A percentile compares a stretch with the other conserved stretches of the same genome.
These are phyloP conservation scores for Sordariomycetes sp. DNA, from an alignment of 2,329 filamentous ascomycete species.

Conservation along the genomic window DNA sequence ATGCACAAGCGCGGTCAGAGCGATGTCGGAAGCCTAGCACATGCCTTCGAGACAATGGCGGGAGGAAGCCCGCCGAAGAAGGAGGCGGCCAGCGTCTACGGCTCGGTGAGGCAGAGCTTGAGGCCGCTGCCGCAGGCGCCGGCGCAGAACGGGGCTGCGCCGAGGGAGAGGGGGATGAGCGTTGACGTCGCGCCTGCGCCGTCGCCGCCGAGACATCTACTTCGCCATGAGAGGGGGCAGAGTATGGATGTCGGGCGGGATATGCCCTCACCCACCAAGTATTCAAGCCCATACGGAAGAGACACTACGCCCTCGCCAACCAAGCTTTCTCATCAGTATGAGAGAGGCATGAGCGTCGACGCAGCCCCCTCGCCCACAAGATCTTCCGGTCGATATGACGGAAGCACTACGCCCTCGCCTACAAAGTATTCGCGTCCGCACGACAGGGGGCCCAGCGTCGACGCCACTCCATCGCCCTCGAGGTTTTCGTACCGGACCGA, in stretches of 20 bases:
- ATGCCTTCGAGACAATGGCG: slow-evolving; percentile 31
- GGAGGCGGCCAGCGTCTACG: slow-evolving; percentile 53
- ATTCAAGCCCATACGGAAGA: background rate
- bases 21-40: slow-evolving; percentile 48
- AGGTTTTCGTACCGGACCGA: background rate
- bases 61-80: slow-evolving; percentile 21
- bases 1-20: slow-evolving; percentile 68
- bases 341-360: background rate
- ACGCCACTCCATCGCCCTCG: background rate
- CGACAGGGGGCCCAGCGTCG: background rate
- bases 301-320: background rate
- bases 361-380: slow-evolving; percentile 10
- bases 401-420: slow-evolving; percentile 25
- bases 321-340: background rate
- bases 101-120: slow-evolving; percentile 64
- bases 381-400: slow-evolving; percentile 50
- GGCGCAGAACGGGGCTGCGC: slow-evolving; percentile 15
- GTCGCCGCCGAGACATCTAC: slow-evolving; percentile 12
- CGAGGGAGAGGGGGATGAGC: background rate
- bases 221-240: slow-evolving; percentile 45
- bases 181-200: background rate
- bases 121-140: slow-evolving; percentile 63
- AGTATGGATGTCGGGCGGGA: slow-evolving; percentile 49
- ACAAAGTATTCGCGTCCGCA: slow-evolving; percentile 3
- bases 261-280: background rate